Conservation (phyloP, 139 green algal species). For the Chlorella ohadii region DNA sequence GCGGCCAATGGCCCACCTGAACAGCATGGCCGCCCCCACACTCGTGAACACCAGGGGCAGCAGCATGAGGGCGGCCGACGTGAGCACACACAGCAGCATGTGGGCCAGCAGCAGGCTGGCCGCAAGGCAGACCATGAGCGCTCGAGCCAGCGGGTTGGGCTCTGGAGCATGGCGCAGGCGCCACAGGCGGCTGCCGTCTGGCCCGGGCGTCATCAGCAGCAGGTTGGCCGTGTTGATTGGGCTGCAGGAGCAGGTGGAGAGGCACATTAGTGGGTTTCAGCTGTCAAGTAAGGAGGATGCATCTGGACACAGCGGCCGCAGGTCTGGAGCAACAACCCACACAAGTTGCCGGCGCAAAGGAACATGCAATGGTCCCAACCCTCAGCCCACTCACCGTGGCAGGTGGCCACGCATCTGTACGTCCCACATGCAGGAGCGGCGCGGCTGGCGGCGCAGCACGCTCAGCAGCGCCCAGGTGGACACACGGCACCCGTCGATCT, state of each 20-base stretch:
- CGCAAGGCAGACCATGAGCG: neutral
- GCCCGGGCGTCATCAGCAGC: neutral
- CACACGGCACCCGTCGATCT: slow-evolving; percentile 11
- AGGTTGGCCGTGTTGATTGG: neutral
- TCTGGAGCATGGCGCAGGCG: slow-evolving; percentile 1
- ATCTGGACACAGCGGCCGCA: too few species aligned
- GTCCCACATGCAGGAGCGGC: neutral
- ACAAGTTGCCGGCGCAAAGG: too few species aligned
- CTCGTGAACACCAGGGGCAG: neutral
- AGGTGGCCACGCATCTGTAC: neutral
- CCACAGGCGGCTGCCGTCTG: neutral
- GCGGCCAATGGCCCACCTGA: neutral
- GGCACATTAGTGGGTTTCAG: too few species aligned
- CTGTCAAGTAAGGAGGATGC: too few species aligned
- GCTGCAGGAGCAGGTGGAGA: too few species aligned
- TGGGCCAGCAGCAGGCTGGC: neutral
- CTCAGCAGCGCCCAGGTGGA: neutral
- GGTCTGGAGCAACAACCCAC: too few species aligned
- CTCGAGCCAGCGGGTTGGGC: neutral
- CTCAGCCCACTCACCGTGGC: neutral
- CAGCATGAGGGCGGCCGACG: neutral
- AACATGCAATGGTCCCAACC: too few species aligned
- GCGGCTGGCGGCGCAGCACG: neutral
- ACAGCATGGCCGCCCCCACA: neutral
- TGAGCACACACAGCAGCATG: neutral